A percentile compares a stretch with the other conserved stretches of the same genome.
These are phyloP conservation scores for Erigeron philadelphicus DNA, from an alignment of 140 eudicot genomes.

Conservation along the genomic window DNA sequence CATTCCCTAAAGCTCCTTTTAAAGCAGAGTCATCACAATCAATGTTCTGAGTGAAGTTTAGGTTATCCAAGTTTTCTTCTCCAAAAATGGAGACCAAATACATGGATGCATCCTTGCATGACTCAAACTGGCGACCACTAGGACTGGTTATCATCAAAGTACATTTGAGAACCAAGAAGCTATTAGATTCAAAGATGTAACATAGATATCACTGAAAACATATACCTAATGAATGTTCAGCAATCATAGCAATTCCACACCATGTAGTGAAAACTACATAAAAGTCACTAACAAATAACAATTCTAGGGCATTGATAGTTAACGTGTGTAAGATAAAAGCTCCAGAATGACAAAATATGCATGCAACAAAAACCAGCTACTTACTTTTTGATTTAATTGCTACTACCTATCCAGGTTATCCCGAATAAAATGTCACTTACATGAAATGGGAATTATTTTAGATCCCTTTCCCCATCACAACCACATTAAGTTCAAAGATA, in stretches of 20 bases:
- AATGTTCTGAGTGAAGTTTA: slow-evolving; percentile 21
- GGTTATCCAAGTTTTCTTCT: slow-evolving; percentile 35
- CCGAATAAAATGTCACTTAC: no score
- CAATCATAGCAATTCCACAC: neutral
- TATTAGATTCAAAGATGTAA: slow-evolving; percentile 16
- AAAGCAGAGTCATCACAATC: slow-evolving; percentile 14
- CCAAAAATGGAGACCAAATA: slow-evolving; percentile 67
- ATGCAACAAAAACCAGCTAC: slow-evolving; percentile 1
- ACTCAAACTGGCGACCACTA: slow-evolving; percentile 65
- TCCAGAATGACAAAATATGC: neutral
- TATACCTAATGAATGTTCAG: neutral
- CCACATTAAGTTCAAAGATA: no score
- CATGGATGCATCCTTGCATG: slow-evolving; percentile 74
- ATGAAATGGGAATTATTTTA: no score
- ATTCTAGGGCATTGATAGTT: neutral
- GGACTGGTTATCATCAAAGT: slow-evolving; percentile 57
- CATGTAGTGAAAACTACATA: neutral
- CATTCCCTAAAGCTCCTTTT: slow-evolving; percentile 38
- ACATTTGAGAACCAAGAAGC: slow-evolving; percentile 10
- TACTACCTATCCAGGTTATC: slow-evolving; percentile 1
- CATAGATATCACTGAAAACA: slow-evolving; percentile 1
- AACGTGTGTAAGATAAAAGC: neutral
- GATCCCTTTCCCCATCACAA: no score
- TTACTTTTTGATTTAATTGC: neutral
- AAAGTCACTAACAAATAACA: neutral